Conservation (phyloP, 768 basidiomycete species). For the Lyophyllum semitale region DNA sequence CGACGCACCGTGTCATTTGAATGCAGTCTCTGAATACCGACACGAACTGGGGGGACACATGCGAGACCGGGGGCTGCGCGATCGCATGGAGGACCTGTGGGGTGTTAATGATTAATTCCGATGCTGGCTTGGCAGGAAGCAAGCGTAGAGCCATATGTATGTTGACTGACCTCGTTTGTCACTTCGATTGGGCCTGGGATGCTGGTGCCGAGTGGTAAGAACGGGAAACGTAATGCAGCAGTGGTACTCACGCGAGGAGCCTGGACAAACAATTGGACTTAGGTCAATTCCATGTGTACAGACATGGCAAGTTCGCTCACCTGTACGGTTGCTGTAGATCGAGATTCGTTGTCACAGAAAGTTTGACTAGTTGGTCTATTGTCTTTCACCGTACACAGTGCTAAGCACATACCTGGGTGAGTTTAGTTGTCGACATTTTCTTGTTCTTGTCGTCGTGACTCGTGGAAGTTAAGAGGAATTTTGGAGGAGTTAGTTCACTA, state of each 20-base stretch:
- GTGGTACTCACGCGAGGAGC: constrained; percentile 20
- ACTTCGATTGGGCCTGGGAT: constrained; percentile 58
- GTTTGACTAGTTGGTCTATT: not conserved
- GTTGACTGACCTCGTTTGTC: constrained; percentile 26
- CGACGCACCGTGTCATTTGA: constrained; percentile 61
- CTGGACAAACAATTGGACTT: not conserved
- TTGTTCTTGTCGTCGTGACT: not conserved
- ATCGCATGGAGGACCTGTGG: constrained; percentile 75
- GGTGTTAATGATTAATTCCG: not conserved
- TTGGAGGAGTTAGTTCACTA: too few relatives aligned
- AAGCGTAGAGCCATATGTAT: not conserved
- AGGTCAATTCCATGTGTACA: not conserved
- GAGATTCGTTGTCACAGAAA: not conserved
- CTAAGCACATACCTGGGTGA: constrained; percentile 6
- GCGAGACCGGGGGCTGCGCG: constrained; percentile 78
- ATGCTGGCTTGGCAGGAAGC: not conserved
- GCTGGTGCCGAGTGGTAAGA: constrained; percentile 16
- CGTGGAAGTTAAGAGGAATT: not conserved
- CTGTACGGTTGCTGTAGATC: constrained; percentile 9
- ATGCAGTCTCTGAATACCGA: constrained; percentile 79
- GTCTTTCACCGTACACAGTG: not conserved
- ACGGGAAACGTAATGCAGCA: not conserved
- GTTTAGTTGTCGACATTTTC: not conserved
- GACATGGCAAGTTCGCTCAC: constrained; percentile 4
- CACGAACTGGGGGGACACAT: constrained; percentile 82